Percentiles rank a stretch among this genome's conserved stretches.
Conservation (phyloP, 1,139 yeast genomes). For the Candida sojae region DNA sequence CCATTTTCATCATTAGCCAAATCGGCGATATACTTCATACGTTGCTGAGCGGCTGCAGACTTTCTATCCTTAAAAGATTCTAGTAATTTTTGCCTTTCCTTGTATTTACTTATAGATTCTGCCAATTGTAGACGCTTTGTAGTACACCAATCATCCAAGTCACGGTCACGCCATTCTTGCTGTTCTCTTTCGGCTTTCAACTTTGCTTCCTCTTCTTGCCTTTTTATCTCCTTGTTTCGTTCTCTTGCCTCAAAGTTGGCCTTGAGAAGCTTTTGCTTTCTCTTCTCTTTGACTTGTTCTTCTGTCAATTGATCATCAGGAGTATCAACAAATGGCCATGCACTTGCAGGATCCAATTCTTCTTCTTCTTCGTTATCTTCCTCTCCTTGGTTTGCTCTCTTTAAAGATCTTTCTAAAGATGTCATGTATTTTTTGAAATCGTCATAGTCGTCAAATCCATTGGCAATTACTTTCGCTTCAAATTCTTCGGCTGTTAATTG, state of each 20-base stretch:
- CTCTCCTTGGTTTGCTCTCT: constrained; percentile 67
- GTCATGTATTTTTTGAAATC: constrained; percentile 70
- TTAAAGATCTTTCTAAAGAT: constrained; percentile 69
- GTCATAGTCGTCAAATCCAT: constrained; percentile 75
- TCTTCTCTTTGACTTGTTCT: constrained; percentile 82
- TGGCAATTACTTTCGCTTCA: constrained; percentile 56
- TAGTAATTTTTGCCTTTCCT: constrained; percentile 68
- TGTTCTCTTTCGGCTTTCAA: constrained; percentile 62
- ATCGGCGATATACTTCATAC: constrained; percentile 91
- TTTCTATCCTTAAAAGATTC: constrained; percentile 86
- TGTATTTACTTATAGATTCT: constrained; percentile 54
- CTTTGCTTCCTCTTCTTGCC: constrained; percentile 51
- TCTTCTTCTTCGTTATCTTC: constrained; percentile 44
- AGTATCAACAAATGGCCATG: constrained; percentile 77
- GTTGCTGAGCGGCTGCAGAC: constrained; percentile 85
- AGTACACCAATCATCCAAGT: constrained; percentile 78
- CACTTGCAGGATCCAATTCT: constrained; percentile 49
- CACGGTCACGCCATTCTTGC: constrained; percentile 73
- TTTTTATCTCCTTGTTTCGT: constrained; percentile 78
- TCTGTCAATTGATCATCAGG: constrained; percentile 83
- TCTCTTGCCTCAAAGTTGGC: constrained; percentile 89
- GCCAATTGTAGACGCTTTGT: constrained; percentile 66
- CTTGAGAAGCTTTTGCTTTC: constrained; percentile 77
- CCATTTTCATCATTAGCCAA: constrained; percentile 74
- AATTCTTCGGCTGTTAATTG: constrained; percentile 44